Conservation (phyloP, 345 rosid species). For the Citrus sp. region DNA sequence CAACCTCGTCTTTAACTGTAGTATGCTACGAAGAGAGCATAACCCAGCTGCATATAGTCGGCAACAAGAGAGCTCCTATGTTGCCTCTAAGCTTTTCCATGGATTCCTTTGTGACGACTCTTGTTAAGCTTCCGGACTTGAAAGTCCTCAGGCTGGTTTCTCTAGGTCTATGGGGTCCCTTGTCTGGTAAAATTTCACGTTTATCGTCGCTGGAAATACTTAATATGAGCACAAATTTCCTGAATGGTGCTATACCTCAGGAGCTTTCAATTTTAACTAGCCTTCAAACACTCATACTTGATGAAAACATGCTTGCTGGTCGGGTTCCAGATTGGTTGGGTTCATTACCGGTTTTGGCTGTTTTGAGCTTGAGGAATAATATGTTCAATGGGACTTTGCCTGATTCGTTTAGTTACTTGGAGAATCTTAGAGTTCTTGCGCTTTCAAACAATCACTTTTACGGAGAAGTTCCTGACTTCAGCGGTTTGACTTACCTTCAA, state of each 20-base stretch:
- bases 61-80: conserved; percentile 42
- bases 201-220: conserved; percentile 73
- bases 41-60: conserved; percentile 80
- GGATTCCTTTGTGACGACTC: conserved; percentile 71
- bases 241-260: conserved; percentile 60
- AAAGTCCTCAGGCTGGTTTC: conserved; percentile 84
- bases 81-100: conserved; percentile 70
- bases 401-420: conserved; percentile 52
- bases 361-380: conserved; percentile 75
- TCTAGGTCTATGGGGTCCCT: conserved; percentile 88
- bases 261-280: conserved; percentile 53
- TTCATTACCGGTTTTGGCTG: conserved; percentile 51
- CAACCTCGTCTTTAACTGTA: conserved; percentile 60
- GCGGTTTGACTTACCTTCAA: conserved; percentile 73
- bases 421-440: conserved; percentile 71
- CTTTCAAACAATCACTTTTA: conserved; percentile 73
- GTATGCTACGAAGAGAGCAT: conserved; percentile 77
- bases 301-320: conserved; percentile 74
- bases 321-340: conserved; percentile 62
- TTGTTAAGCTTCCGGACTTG: conserved; percentile 65
- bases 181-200: conserved; percentile 67
- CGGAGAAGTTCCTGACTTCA: conserved; percentile 71
- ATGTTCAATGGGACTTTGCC: conserved; percentile 74
- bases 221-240: conserved; percentile 75
- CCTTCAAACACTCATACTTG: conserved; percentile 81